phyloP scores from a whole-genome alignment of 2,329 filamentous ascomycete genomes.

The Periglandula ipomoeae region DNA sequence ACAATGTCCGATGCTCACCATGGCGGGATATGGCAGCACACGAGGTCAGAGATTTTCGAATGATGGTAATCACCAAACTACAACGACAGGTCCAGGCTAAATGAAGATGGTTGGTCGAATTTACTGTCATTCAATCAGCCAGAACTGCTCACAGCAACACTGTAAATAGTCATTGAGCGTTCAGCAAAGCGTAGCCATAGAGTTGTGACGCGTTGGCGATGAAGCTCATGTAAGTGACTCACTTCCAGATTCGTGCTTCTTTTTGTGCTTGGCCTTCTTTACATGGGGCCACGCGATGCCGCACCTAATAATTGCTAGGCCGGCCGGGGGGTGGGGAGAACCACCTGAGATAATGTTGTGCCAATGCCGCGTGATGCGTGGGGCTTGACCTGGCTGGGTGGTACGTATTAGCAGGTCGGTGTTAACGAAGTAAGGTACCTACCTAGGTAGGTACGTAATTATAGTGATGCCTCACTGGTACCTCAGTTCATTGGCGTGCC shows the following conservation, averaged over 20 bases:
- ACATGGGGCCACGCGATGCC: not conserved
- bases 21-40: not conserved
- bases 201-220: not conserved
- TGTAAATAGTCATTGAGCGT: not conserved
- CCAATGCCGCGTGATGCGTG: too few species aligned
- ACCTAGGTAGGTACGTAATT: not conserved
- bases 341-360: too few species aligned
- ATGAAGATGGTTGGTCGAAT: not conserved
- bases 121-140: not conserved
- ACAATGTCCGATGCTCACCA: conserved; percentile 10
- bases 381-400: not conserved
- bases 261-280: too few species aligned
- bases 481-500: too few species aligned
- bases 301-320: not conserved
- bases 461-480: too few species aligned
- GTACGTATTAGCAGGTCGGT: not conserved
- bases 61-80: not conserved
- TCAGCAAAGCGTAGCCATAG: not conserved
- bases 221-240: conserved; percentile 8
- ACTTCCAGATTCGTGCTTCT: not conserved
- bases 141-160: not conserved
- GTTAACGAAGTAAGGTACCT: not conserved
- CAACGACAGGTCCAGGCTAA: too few species aligned
- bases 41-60: not conserved
- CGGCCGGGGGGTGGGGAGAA: not conserved